These are phyloP conservation scores for Colletotrichum australisinense DNA, from an alignment of 2,329 filamentous ascomycete genomes.

Conservation along the genomic window DNA sequence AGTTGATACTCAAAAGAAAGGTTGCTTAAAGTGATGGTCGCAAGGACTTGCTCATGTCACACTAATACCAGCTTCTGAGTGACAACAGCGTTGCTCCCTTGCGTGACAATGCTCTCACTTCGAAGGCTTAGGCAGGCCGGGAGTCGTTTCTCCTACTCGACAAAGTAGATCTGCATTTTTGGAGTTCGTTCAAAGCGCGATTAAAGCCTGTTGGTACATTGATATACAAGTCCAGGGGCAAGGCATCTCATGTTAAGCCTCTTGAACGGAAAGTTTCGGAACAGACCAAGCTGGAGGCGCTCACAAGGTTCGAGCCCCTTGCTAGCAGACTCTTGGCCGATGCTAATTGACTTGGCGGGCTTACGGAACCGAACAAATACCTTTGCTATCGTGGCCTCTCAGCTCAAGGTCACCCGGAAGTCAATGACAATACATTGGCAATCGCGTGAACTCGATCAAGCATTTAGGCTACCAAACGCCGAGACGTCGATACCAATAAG, in stretches of 20 bases:
- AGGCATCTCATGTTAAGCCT: background rate
- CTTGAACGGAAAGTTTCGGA: background rate
- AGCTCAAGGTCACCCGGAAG: background rate
- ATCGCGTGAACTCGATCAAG: background rate
- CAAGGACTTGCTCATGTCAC: too few species aligned
- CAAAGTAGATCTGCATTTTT: background rate
- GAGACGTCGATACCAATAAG: too few species aligned
- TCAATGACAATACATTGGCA: background rate
- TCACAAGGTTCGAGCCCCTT: background rate
- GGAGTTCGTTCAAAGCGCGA: background rate
- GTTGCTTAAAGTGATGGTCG: too few species aligned
- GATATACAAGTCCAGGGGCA: background rate
- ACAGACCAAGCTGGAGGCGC: background rate
- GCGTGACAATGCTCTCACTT: too few species aligned
- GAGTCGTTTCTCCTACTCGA: background rate
- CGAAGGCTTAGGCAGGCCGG: background rate
- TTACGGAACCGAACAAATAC: background rate
- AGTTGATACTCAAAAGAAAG: too few species aligned
- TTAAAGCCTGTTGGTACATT: background rate
- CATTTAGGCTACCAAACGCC: too few species aligned
- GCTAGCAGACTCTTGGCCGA: background rate
- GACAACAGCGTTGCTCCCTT: too few species aligned
- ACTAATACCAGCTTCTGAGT: too few species aligned
- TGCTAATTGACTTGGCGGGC: background rate
- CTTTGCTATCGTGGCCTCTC: background rate